Evolutionary conservation across 352 stramenopile species (phyloP).

Genomic region (Aphanomyces invadans): DNA sequence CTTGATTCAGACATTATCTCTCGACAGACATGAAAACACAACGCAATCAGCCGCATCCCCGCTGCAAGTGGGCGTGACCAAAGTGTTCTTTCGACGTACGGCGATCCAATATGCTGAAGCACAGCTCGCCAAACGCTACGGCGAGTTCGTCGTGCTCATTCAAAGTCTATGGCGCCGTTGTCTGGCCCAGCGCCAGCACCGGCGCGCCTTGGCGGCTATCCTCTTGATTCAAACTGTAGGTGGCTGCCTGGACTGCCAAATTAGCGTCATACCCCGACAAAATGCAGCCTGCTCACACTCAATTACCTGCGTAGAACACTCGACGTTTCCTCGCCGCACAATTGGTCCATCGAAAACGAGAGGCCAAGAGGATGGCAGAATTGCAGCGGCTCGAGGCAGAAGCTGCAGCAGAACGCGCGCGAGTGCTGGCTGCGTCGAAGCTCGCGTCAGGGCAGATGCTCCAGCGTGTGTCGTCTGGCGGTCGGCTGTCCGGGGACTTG

Average conservation of each 20-base stretch:
- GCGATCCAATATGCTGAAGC: conserved; percentile 82
- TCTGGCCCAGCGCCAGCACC: conserved; percentile 42
- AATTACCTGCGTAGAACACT: not conserved
- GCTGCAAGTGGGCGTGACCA: conserved; percentile 72
- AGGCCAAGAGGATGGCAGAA: not conserved
- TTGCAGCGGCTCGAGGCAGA: not conserved
- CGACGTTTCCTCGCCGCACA: not conserved
- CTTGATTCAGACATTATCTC: conserved; percentile 27
- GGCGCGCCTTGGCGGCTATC: conserved; percentile 37
- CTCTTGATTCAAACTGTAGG: conserved; percentile 28
- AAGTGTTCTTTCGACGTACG: conserved; percentile 76
- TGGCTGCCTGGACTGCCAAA: no score
- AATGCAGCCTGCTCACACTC: no score
- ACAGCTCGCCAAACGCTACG: conserved; percentile 77
- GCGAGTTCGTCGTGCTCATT: conserved; percentile 81
- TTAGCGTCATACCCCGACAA: no score
- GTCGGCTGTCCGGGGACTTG: not conserved
- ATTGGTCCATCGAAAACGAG: not conserved
- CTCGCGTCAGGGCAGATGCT: no score
- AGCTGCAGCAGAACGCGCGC: not conserved
- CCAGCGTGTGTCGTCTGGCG: conserved; percentile 44
- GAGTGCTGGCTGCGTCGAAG: no score
- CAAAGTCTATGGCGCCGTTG: conserved; percentile 59
- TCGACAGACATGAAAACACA: conserved; percentile 36
- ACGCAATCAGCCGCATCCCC: conserved; percentile 31